Conservation (phyloP, 805 yeast species). For the Saturnispora zaruensis region DNA sequence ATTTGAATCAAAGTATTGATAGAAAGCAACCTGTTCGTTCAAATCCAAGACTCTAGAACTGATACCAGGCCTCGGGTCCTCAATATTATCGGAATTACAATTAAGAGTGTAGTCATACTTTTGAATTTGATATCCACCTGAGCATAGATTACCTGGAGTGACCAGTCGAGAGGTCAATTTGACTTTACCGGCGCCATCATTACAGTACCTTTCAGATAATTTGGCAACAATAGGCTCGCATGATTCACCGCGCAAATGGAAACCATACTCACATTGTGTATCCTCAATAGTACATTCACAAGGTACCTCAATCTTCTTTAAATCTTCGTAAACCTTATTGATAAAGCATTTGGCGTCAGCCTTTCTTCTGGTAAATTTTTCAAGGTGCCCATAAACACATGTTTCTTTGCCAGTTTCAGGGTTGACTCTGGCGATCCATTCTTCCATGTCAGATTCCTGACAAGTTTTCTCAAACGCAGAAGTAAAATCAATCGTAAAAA, state of each 20-base stretch:
- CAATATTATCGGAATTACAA: constrained; percentile 28
- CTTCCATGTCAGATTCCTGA: constrained; percentile 51
- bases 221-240: constrained; percentile 36
- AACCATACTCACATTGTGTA: constrained; percentile 61
- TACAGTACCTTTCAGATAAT: constrained; percentile 19
- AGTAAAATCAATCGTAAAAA: constrained; percentile 45
- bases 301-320: constrained; percentile 39
- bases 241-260: constrained; percentile 29
- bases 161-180: constrained; percentile 20
- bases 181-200: constrained; percentile 14
- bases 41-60: constrained; percentile 35
- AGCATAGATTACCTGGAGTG: constrained; percentile 24
- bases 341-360: constrained; percentile 57
- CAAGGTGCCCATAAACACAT: constrained; percentile 66
- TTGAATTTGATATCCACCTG: constrained; percentile 17
- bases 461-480: constrained; percentile 43
- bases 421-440: constrained; percentile 44
- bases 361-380: constrained; percentile 56
- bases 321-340: constrained; percentile 37
- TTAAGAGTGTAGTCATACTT: constrained; percentile 25
- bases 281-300: constrained; percentile 62
- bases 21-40: constrained; percentile 45
- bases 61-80: constrained; percentile 20
- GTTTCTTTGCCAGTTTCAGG: constrained; percentile 27
- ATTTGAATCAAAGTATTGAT: constrained; percentile 53